Conservation (phyloP, 2,329 filamentous ascomycete species). For the Blumeria graminis region DNA sequence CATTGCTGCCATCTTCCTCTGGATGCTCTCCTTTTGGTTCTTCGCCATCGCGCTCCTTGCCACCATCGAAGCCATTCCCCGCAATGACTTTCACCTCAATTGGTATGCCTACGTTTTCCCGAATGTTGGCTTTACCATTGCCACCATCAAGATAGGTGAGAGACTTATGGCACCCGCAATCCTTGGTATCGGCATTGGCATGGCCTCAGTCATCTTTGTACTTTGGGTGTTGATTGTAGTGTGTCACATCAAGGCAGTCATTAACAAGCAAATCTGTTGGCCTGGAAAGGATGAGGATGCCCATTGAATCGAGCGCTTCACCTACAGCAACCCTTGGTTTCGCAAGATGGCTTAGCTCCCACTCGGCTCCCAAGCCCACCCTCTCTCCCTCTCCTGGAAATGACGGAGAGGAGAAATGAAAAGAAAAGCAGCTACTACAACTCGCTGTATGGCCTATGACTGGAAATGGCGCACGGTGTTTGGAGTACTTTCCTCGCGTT, state of each 20-base stretch:
- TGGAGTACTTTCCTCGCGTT: too few species aligned
- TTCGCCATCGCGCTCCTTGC: slow-evolving; percentile 21
- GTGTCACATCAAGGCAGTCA: slow-evolving; percentile 13
- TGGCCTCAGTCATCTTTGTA: slow-evolving; percentile 22
- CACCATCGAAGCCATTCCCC: slow-evolving; percentile 18
- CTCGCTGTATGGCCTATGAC: too few species aligned
- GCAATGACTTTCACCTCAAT: slow-evolving; percentile 30
- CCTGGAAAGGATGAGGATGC: slow-evolving; percentile 16
- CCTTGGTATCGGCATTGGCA: slow-evolving; percentile 23
- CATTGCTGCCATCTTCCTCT: slow-evolving; percentile 31
- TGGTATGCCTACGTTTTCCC: slow-evolving; percentile 43
- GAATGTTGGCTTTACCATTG: slow-evolving; percentile 33
- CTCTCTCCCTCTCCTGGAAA: too few species aligned
- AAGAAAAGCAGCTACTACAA: too few species aligned
- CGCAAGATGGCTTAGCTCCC: too few species aligned
- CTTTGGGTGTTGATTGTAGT: slow-evolving; percentile 13
- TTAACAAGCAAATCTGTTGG: slow-evolving; percentile 14
- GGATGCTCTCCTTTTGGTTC: slow-evolving; percentile 36
- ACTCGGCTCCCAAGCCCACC: too few species aligned
- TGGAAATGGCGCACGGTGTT: too few species aligned
- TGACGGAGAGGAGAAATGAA: too few species aligned
- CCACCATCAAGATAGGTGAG: slow-evolving; percentile 28
- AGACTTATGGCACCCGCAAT: slow-evolving; percentile 22
- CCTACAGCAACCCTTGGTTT: too few species aligned
- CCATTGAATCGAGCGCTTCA: not conserved